phyloP scores from a whole-genome alignment of 768 basidiomycete genomes.

The Neoboletus magnificus region DNA sequence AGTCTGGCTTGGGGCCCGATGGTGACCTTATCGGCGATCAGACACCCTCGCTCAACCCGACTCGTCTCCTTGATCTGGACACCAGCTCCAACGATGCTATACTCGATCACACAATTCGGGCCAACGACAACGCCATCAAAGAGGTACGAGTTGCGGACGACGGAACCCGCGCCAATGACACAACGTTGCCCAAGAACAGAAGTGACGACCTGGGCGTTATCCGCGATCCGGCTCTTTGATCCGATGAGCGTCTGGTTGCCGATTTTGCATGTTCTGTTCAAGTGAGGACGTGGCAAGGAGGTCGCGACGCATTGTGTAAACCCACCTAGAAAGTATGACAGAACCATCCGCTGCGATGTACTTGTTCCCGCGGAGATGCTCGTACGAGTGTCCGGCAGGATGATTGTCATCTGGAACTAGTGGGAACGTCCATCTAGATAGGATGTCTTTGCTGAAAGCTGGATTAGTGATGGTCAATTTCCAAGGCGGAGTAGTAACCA shows the following conservation, averaged over 20 bases:
- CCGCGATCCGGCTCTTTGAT: conserved; percentile 62
- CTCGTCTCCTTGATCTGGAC: conserved; percentile 70
- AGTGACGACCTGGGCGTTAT: conserved; percentile 59
- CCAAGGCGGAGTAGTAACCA: background rate
- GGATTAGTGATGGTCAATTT: background rate
- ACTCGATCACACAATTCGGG: conserved; percentile 64
- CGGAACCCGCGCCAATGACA: conserved; percentile 64
- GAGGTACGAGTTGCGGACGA: conserved; percentile 75
- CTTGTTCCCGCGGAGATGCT: conserved; percentile 83
- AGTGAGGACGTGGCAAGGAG: background rate
- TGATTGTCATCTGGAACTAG: conserved; percentile 93
- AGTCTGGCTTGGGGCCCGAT: conserved; percentile 72
- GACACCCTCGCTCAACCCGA: conserved; percentile 66
- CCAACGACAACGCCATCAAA: conserved; percentile 77
- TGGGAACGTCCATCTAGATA: conserved; percentile 93
- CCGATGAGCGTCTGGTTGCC: conserved; percentile 85
- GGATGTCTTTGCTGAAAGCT: conserved; percentile 75
- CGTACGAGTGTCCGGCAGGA: conserved; percentile 77
- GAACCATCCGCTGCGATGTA: conserved; percentile 81
- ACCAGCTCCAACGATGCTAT: conserved; percentile 77
- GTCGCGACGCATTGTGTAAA: background rate
- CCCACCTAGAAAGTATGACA: conserved; percentile 80
- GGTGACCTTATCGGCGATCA: conserved; percentile 79
- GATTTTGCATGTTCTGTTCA: conserved; percentile 69
- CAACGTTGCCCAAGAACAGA: conserved; percentile 82